phyloP scores from a whole-genome alignment of 2,329 filamentous ascomycete genomes.

The Ascosphaera apis region DNA sequence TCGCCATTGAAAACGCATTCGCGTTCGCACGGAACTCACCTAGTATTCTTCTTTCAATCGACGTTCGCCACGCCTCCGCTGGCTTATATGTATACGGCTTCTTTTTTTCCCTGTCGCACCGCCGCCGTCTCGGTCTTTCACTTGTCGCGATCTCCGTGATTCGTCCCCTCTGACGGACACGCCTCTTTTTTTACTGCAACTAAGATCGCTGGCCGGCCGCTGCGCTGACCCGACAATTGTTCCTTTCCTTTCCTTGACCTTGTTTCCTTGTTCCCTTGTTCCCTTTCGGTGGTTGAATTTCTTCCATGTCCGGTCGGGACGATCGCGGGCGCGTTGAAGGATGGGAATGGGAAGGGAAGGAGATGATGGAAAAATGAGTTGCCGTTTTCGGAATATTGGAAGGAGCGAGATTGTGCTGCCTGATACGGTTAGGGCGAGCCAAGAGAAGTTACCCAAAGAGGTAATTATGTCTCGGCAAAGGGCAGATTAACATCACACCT shows the following conservation, averaged over 20 bases:
- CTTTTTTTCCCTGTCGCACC: no score
- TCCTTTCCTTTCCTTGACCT: no score
- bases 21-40: no score
- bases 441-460: no score
- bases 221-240: no score
- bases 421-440: not conserved
- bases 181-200: no score
- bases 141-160: slow-evolving; percentile 1
- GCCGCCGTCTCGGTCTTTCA: slow-evolving; percentile 1
- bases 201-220: no score
- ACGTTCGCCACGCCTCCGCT: not conserved
- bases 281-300: slow-evolving; percentile 1
- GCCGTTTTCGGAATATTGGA: not conserved
- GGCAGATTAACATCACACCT: no score
- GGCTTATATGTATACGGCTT: no score
- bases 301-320: slow-evolving; percentile 1
- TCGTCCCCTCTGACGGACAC: no score
- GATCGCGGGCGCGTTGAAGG: not conserved
- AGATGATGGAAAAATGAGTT: not conserved
- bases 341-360: not conserved
- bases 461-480: no score
- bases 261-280: not conserved
- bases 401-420: not conserved
- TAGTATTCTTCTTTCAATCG: not conserved
- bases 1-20: no score